phyloP scores from a whole-genome alignment of 306 rosid species.

The Purshia tridentata region DNA sequence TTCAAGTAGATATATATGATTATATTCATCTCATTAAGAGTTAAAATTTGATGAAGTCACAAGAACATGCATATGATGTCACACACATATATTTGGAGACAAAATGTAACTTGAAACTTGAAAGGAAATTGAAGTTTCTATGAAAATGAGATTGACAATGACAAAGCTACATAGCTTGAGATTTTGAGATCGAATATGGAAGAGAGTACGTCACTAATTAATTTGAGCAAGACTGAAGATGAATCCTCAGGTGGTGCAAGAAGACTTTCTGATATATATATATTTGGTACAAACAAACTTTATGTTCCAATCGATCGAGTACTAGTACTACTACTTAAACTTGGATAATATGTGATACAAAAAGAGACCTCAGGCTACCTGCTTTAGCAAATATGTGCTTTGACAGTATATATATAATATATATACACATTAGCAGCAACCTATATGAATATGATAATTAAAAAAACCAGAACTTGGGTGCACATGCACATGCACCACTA shows the following conservation, averaged over 20 bases:
- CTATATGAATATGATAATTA: background rate
- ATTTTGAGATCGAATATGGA: background rate
- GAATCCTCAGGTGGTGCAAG: background rate
- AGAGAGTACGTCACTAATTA: background rate
- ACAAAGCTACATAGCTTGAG: background rate
- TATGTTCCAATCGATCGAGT: background rate
- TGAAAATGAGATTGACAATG: background rate
- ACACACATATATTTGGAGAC: no score
- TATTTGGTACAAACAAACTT: slow-evolving; percentile 1
- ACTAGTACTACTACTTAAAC: background rate
- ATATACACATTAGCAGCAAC: background rate
- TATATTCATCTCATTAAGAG: no score
- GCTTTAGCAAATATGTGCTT: background rate
- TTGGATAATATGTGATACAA: background rate
- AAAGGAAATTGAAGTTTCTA: background rate
- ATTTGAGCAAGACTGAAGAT: background rate
- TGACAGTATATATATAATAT: background rate
- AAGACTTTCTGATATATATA: background rate
- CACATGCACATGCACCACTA: background rate
- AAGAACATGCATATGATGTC: background rate
- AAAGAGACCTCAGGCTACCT: background rate
- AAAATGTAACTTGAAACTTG: background rate
- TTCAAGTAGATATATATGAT: no score
- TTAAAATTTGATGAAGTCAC: no score
- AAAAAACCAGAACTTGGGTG: background rate